Evolutionary conservation across 805 yeast genomes (phyloP).

Genomic region (Candida easanensis): DNA sequence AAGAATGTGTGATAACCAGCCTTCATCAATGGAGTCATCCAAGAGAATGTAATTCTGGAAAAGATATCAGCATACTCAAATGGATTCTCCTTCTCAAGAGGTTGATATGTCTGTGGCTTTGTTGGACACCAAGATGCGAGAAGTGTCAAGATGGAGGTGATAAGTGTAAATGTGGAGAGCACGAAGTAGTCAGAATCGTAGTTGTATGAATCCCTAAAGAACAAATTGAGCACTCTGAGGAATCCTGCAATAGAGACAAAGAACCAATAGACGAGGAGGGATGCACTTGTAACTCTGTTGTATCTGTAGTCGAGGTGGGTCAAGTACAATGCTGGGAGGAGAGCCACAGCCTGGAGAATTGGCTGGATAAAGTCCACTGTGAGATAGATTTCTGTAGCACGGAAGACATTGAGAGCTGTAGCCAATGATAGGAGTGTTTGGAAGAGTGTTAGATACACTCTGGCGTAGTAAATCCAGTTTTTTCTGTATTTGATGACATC

Average conservation of each 20-base stretch:
- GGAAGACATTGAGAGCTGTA: constrained; percentile 21
- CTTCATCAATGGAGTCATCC: constrained; percentile 90
- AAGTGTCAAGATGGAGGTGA: constrained; percentile 32
- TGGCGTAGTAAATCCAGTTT: constrained; percentile 34
- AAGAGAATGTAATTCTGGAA: constrained; percentile 74
- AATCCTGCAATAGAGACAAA: constrained; percentile 46
- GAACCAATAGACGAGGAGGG: constrained; percentile 75
- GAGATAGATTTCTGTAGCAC: constrained; percentile 11
- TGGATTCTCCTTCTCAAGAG: constrained; percentile 33
- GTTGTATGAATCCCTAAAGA: constrained; percentile 31
- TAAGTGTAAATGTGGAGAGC: constrained; percentile 31
- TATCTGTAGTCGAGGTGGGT: constrained; percentile 74
- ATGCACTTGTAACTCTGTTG: constrained; percentile 61
- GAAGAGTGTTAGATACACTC: constrained; percentile 32
- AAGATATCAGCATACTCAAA: constrained; percentile 57
- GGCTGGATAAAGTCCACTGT: constrained; percentile 36
- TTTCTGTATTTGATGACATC: constrained; percentile 35
- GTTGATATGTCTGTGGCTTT: constrained; percentile 39
- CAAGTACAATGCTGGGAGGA: constrained; percentile 50
- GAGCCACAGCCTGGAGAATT: constrained; percentile 37
- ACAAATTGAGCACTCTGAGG: constrained; percentile 40
- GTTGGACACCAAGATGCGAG: constrained; percentile 38
- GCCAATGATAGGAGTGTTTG: constrained; percentile 30
- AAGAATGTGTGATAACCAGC: constrained; percentile 65
- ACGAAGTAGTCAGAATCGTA: constrained; percentile 24